Evolutionary conservation across 2,329 filamentous ascomycete species (phyloP), one percentile per base, ranked within the genome.

Genomic region (Mycosphaerella sp.): DNA sequence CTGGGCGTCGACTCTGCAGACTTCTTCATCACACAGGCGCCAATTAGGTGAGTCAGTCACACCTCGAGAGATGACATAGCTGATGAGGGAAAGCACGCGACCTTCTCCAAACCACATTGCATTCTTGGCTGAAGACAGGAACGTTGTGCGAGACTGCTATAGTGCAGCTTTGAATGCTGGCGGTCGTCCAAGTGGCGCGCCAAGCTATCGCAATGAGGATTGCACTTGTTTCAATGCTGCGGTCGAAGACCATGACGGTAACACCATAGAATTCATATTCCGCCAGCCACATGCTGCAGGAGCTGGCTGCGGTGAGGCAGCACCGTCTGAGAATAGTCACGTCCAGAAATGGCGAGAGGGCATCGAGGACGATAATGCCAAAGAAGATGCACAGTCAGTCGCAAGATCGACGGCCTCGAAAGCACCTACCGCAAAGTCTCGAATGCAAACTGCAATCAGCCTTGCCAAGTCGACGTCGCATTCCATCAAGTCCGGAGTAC

Each of bases 181-280:
- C 44, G 81, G 75, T 14, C 74, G 74, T 54, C 76, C 80, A 18
- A 79, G 81, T 61, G 78, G 78, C 30, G 73, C 79, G 42, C 79
- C 78, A 60, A 73, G 74, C 61, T 62, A 71, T 64, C 73, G 79
- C 50, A 76, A 78, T 64, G 69, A 73, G 14, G 72, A 77, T 2
- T 72, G 73, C 63, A 71, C 79, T 69, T 73, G 80, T 72, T 76
- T 82, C 70, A 83, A 80, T 56, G 80, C 81, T 42, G 79, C 79
- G 6, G 72, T 89, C 36, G 78, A 82, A 54, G 89, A 95, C 68
- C 78, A 87, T 49, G 88, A 95, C 71, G 87, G 87, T 44, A 94
- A 95, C 71, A 86, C 79, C 60, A 82, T 95, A 65, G 87, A 93
- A 65, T 85, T 87, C 27, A 80, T 90, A 44, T 86, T 82, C 66